Percentiles rank a stretch among this genome's conserved stretches.
These are phyloP conservation scores for Pseudevernia furfuracea DNA, from an alignment of 495 filamentous ascomycete genomes.

Conservation along the genomic window DNA sequence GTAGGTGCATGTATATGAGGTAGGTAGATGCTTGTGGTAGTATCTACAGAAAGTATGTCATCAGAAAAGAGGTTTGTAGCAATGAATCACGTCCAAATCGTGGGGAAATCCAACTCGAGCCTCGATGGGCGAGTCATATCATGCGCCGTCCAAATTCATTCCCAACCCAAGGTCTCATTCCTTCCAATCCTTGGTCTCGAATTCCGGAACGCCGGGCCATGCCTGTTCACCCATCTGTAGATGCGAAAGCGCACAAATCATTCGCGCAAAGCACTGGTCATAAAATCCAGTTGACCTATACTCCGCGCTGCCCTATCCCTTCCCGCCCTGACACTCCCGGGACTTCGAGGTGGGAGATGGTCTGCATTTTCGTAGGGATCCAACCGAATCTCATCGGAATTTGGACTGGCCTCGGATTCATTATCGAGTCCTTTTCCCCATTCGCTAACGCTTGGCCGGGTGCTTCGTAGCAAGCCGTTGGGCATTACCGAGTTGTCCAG, in stretches of 20 bases:
- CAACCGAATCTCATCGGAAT: constrained; percentile 24
- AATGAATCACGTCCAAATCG: background rate
- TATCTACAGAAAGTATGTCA: background rate
- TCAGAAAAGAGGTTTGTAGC: background rate
- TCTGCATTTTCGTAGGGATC: constrained; percentile 23
- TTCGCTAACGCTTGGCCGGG: constrained; percentile 27
- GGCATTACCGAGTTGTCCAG: constrained; percentile 19
- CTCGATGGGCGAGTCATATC: constrained; percentile 7
- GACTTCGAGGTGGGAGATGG: constrained; percentile 13
- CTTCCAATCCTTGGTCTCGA: constrained; percentile 1
- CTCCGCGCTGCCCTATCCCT: constrained; percentile 22
- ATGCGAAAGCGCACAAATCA: constrained; percentile 10
- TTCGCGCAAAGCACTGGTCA: constrained; percentile 27
- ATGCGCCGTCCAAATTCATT: background rate
- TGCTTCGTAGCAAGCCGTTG: constrained; percentile 24
- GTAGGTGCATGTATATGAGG: background rate
- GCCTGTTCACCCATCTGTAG: constrained; percentile 1
- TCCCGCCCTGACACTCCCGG: constrained; percentile 23
- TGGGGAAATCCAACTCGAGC: constrained; percentile 8
- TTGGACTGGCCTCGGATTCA: constrained; percentile 20
- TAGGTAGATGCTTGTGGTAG: background rate
- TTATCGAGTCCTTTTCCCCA: constrained; percentile 28
- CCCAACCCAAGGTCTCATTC: background rate
- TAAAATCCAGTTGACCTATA: constrained; percentile 25
- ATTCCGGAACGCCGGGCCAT: background rate